Percentiles rank a stretch among this genome's conserved stretches.
Evolutionary conservation across 106 monocot species (phyloP).

Genomic region (Hemerocallis citrina): DNA sequence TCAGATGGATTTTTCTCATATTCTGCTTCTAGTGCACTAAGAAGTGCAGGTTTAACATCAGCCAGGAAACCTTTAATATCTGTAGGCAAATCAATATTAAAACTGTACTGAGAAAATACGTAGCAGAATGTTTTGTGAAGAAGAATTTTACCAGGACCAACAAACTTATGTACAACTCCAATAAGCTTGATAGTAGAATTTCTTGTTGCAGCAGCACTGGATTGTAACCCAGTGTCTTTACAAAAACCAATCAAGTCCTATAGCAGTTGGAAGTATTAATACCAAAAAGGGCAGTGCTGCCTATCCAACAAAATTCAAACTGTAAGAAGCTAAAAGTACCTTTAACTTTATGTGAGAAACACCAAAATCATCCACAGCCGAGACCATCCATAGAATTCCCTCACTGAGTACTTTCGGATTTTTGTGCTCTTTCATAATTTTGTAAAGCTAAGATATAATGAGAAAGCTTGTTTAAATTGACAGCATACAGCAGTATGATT

Average conservation of each 20-base stretch:
- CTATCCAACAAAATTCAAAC: background rate
- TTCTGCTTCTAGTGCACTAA: slow-evolving; percentile 87
- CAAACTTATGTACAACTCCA: slow-evolving; percentile 84
- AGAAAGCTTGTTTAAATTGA: background rate
- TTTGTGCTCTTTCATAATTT: slow-evolving; percentile 98
- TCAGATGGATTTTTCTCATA: slow-evolving; percentile 97
- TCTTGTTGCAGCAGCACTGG: slow-evolving; percentile 89
- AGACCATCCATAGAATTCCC: slow-evolving; percentile 95
- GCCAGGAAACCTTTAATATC: slow-evolving; percentile 89
- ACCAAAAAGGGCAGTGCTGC: background rate
- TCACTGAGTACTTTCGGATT: slow-evolving; percentile 99
- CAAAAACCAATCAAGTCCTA: slow-evolving; percentile 98
- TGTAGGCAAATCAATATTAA: slow-evolving; percentile 18
- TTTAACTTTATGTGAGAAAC: slow-evolving; percentile 84
- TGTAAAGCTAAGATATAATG: slow-evolving; percentile 61
- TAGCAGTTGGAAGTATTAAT: slow-evolving; percentile 2
- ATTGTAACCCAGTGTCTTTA: slow-evolving; percentile 93
- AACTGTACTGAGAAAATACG: slow-evolving; percentile 6
- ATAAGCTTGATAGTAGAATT: slow-evolving; percentile 97
- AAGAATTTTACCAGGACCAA: slow-evolving; percentile 84
- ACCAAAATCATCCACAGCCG: slow-evolving; percentile 97
- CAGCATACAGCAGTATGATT: background rate
- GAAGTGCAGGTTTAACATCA: slow-evolving; percentile 98
- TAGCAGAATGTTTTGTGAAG: background rate
- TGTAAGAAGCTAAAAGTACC: slow-evolving; percentile 26